These are phyloP conservation scores for Tuber borchii DNA, from an alignment of 495 filamentous ascomycete species.

Conservation along the genomic window DNA sequence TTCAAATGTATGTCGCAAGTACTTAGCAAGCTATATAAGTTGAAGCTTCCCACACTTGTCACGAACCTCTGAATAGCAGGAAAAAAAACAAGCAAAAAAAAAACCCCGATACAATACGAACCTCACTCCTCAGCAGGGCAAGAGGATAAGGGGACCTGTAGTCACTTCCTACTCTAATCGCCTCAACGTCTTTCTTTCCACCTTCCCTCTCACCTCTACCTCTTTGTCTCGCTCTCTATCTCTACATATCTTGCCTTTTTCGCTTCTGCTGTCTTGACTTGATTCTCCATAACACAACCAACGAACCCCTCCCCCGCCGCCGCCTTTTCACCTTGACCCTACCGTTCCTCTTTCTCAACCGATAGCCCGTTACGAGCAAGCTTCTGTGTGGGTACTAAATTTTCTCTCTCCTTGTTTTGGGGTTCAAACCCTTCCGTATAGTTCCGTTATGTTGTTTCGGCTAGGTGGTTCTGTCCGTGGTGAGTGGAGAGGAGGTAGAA, in stretches of 20 bases:
- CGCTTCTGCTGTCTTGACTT: neutral
- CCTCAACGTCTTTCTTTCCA: neutral
- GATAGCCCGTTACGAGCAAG: neutral
- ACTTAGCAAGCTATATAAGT: slow-evolving; percentile 3
- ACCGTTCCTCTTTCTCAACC: neutral
- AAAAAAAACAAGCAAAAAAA: neutral
- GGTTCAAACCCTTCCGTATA: neutral
- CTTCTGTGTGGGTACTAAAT: neutral
- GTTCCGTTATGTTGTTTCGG: neutral
- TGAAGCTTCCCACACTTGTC: slow-evolving; percentile 1
- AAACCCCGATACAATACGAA: neutral
- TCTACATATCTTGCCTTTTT: neutral
- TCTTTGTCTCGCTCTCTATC: neutral
- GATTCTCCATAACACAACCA: neutral
- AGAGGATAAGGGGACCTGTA: neutral
- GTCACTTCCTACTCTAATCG: neutral
- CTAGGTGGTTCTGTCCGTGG: neutral
- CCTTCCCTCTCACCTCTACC: neutral
- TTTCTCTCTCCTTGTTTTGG: neutral
- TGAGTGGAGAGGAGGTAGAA: neutral
- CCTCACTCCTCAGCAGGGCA: neutral
- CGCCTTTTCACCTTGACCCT: neutral
- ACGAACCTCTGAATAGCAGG: neutral
- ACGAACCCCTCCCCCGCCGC: neutral
- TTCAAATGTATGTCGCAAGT: neutral